Conservation (phyloP, 1,139 yeast species). For the Zygosaccharomyces pseudobailii region DNA sequence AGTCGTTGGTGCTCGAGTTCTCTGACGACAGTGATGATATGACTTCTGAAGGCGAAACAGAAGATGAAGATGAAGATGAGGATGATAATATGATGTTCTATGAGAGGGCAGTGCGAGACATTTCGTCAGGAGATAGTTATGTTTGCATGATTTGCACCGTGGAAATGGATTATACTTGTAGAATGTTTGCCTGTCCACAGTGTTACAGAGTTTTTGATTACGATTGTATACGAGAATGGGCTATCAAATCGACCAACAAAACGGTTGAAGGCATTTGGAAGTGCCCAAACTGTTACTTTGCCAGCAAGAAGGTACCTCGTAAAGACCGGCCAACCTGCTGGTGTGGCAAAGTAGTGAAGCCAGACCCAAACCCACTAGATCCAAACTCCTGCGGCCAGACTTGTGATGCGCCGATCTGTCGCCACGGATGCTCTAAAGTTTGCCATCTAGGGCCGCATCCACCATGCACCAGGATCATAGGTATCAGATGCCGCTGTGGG, state of each 20-base stretch:
- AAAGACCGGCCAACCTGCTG: slow-evolving; percentile 64
- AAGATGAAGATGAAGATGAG: slow-evolving; percentile 6
- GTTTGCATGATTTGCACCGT: slow-evolving; percentile 81
- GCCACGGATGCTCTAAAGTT: slow-evolving; percentile 67
- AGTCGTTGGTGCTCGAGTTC: slow-evolving; percentile 12
- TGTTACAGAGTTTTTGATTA: slow-evolving; percentile 80
- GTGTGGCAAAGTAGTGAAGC: slow-evolving; percentile 80
- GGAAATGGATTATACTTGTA: slow-evolving; percentile 63
- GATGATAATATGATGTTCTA: slow-evolving; percentile 27
- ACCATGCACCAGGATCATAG: slow-evolving; percentile 74
- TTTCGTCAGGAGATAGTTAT: slow-evolving; percentile 62
- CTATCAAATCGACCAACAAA: slow-evolving; percentile 65
- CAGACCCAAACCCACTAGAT: slow-evolving; percentile 51
- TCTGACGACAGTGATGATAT: slow-evolving; percentile 12
- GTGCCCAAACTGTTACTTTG: slow-evolving; percentile 79
- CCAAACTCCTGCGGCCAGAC: slow-evolving; percentile 92
- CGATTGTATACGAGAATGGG: slow-evolving; percentile 81
- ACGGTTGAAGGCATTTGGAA: slow-evolving; percentile 60
- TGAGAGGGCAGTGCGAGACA: slow-evolving; percentile 31
- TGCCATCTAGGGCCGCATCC: slow-evolving; percentile 95
- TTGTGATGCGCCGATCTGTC: slow-evolving; percentile 53
- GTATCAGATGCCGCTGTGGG: slow-evolving; percentile 71
- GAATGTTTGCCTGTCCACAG: slow-evolving; percentile 66
- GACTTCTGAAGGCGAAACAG: slow-evolving; percentile 5
- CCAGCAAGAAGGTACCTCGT: slow-evolving; percentile 49